Evolutionary conservation across 768 basidiomycete species (phyloP), one percentile per base, ranked within the genome.

Genomic region (Tulasnella sp.): DNA sequence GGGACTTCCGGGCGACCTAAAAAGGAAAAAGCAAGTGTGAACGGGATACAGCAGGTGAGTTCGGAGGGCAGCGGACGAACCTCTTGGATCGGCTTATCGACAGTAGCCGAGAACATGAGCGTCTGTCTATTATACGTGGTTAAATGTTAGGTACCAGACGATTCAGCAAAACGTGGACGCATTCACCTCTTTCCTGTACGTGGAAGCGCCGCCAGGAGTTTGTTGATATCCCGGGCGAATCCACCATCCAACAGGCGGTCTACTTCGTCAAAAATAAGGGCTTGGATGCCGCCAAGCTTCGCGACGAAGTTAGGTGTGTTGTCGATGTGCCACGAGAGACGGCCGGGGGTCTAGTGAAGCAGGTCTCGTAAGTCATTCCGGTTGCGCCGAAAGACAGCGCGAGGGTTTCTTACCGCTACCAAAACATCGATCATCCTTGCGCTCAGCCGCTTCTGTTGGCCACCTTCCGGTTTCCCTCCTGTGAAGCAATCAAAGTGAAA

Each of bases 221-320:
- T 80, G 22, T 87, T 80, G 30, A 97, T 81, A 65, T 94, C 92
- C n/a, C 83, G 79, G 3, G 85, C 79, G 78, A 94, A 96, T 64
- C 92, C 92, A 83, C 92, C 85, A 58, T 92, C 89, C 7, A 97
- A 75, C 10, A 94, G 75, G 0, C 85, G 87, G 66, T 97, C 92
- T 9, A 90, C 89, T 69, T 96, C 91, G 66, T 98, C 94, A 59
- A 98, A 75, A 60, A 97, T 78, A 53, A 97, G 34, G 34, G 34
- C 34, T 38, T 38, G 34, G 15, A 38, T 38, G 34, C 34, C 34
- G 34, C 34, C 34, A 15, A 38, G 34, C 34, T 15, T 5, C 15
- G 5, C 34, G 15, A 38, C 34, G 34, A 38, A 38, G 34, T 15
- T 5, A 38, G 34, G 34, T 77, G 87, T 91, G 63, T 12, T 34